These are phyloP conservation scores for Podospora conica DNA, from an alignment of 495 filamentous ascomycete genomes.

Conservation along the genomic window DNA sequence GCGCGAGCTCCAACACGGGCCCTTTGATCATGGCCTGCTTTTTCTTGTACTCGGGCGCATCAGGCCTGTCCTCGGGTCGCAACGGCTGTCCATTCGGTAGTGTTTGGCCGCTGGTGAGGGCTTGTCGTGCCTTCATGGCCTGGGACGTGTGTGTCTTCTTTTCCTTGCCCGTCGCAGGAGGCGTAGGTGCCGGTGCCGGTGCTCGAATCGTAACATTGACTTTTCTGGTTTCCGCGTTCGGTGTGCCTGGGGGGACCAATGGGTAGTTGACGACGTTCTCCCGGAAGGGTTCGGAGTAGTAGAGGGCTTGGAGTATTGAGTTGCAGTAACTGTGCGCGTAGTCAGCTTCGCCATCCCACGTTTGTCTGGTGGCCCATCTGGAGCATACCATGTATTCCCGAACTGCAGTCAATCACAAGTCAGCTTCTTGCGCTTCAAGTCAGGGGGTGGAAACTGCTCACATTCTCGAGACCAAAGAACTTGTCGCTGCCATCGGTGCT, in stretches of 20 bases:
- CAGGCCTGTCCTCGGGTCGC: constrained; percentile 63
- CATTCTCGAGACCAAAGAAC: constrained; percentile 98
- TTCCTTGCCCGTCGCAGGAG: constrained; percentile 43
- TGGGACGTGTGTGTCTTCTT: constrained; percentile 32
- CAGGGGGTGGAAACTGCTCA: constrained; percentile 41
- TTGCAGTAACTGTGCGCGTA: constrained; percentile 73
- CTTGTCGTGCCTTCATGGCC: constrained; percentile 40
- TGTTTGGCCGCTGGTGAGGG: constrained; percentile 37
- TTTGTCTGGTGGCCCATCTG: not conserved
- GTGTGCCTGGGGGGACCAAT: constrained; percentile 41
- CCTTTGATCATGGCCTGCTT: constrained; percentile 84
- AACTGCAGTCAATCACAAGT: constrained; percentile 52
- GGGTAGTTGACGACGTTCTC: constrained; percentile 94
- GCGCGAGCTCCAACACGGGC: constrained; percentile 73
- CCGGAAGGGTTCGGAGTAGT: constrained; percentile 91
- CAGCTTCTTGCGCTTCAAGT: constrained; percentile 11
- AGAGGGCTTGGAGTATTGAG: constrained; percentile 94
- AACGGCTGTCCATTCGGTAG: constrained; percentile 30
- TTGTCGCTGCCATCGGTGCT: constrained; percentile 90
- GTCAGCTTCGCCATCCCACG: constrained; percentile 21
- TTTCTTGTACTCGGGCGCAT: constrained; percentile 94
- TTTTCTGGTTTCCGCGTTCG: constrained; percentile 39
- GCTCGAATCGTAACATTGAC: constrained; percentile 46
- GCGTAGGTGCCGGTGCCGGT: constrained; percentile 36
- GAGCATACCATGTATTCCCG: constrained; percentile 87